A percentile compares a stretch with the other conserved stretches of the same genome.
phyloP scores from a whole-genome alignment of 2,329 filamentous ascomycete species.

The Aureobasidium uvarum region DNA sequence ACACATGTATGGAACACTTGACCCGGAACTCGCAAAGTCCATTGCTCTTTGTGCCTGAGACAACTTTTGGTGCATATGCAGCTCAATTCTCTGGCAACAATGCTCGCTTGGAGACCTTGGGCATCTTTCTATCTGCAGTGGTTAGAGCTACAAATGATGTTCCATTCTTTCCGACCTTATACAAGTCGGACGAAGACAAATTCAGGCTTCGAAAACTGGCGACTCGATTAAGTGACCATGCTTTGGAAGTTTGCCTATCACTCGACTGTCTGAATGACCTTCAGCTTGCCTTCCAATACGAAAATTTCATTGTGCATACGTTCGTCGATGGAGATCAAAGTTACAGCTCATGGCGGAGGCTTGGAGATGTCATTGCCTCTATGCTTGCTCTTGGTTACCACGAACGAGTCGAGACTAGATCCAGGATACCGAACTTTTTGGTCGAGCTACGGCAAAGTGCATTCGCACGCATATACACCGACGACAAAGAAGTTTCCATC shows the following conservation, averaged over 20 bases:
- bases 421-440: conserved; percentile 43
- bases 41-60: conserved; percentile 18
- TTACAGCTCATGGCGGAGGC: conserved; percentile 50
- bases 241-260: conserved; percentile 40
- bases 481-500: conserved; percentile 50
- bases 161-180: conserved; percentile 37
- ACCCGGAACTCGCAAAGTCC: conserved; percentile 28
- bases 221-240: conserved; percentile 40
- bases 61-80: conserved; percentile 26
- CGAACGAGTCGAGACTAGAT: conserved; percentile 39
- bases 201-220: conserved; percentile 36
- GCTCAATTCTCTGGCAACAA: conserved; percentile 32
- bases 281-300: conserved; percentile 48
- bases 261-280: conserved; percentile 46
- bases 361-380: conserved; percentile 50
- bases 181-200: conserved; percentile 28
- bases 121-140: conserved; percentile 42
- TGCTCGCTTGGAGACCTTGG: conserved; percentile 45
- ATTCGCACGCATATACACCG: conserved; percentile 47
- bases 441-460: conserved; percentile 43
- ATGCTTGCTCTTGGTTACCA: conserved; percentile 52
- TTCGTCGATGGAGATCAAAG: conserved; percentile 48
- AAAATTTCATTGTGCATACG: conserved; percentile 50
- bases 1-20: conserved; percentile 19
- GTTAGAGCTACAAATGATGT: conserved; percentile 41